Conservation (phyloP, 768 basidiomycete species). For the Auricularia sp. region DNA sequence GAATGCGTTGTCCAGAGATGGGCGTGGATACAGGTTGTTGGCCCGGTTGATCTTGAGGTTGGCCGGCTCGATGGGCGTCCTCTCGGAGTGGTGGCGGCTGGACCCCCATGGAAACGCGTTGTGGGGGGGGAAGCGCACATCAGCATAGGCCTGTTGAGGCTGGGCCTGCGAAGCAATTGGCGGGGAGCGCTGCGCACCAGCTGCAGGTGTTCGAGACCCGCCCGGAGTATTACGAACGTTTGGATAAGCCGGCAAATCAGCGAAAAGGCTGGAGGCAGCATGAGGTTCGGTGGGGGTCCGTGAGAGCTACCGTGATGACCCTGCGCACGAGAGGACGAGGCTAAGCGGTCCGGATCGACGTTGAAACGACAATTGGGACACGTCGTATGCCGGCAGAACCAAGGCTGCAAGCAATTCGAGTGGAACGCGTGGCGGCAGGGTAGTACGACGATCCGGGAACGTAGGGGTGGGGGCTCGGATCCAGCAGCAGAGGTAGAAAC, state of each 20-base stretch:
- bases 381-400: constrained; percentile 77
- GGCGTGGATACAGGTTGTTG: neutral
- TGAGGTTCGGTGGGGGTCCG: neutral
- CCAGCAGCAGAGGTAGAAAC: neutral
- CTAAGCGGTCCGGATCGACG: constrained; percentile 69
- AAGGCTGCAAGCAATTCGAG: constrained; percentile 64
- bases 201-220: too few species aligned
- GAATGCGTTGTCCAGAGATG: neutral
- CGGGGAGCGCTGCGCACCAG: too few species aligned
- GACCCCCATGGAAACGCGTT: neutral
- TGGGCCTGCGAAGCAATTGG: neutral
- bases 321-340: constrained; percentile 22
- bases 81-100: neutral
- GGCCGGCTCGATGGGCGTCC: neutral
- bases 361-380: constrained; percentile 80
- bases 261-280: neutral
- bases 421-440: constrained; percentile 82
- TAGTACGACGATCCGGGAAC: constrained; percentile 43
- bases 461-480: neutral
- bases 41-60: neutral
- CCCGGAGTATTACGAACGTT: neutral
- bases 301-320: neutral
- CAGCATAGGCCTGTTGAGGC: neutral
- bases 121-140: neutral
- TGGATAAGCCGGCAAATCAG: neutral